Percentiles rank a stretch among this genome's conserved stretches.
Conservation (phyloP, 179 eudicot genomes). For the Nepenthes alata region DNA sequence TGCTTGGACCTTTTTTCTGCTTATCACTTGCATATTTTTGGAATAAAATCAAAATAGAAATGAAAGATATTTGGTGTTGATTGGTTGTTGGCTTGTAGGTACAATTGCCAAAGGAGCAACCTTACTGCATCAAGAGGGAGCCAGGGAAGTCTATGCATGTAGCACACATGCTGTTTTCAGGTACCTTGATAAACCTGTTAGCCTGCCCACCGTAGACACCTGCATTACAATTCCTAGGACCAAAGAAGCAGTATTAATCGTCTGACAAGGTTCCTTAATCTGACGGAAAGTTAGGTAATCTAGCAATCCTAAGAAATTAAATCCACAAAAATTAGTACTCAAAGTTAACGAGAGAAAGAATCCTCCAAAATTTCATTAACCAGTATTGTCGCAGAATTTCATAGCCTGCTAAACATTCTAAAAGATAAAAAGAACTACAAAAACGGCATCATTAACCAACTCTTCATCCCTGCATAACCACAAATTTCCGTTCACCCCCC, state of each 20-base stretch:
- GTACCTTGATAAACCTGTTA: constrained; percentile 11
- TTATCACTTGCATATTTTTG: neutral
- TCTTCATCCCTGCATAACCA: too few relatives aligned
- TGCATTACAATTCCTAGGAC: too few relatives aligned
- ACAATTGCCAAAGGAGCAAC: constrained; percentile 77
- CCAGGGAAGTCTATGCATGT: constrained; percentile 90
- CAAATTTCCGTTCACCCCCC: too few relatives aligned
- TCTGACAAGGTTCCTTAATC: neutral
- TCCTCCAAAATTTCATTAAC: too few relatives aligned
- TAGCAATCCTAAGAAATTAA: neutral
- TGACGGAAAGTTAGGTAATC: neutral
- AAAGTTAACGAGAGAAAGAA: neutral
- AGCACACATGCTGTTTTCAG: constrained; percentile 89
- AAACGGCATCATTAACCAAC: too few relatives aligned
- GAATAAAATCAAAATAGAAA: neutral
- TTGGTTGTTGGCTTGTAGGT: constrained; percentile 25
- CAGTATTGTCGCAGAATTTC: too few relatives aligned
- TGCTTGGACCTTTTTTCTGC: neutral
- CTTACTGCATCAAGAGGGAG: constrained; percentile 77
- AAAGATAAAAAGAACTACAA: too few relatives aligned
- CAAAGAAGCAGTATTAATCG: neutral
- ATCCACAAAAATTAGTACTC: neutral
- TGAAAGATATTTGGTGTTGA: neutral
- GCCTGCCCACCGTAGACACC: too few relatives aligned
- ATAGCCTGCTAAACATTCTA: too few relatives aligned